Evolutionary conservation across 805 yeast genomes (phyloP).

Genomic region (Hanseniaspora hatyaiensis): DNA sequence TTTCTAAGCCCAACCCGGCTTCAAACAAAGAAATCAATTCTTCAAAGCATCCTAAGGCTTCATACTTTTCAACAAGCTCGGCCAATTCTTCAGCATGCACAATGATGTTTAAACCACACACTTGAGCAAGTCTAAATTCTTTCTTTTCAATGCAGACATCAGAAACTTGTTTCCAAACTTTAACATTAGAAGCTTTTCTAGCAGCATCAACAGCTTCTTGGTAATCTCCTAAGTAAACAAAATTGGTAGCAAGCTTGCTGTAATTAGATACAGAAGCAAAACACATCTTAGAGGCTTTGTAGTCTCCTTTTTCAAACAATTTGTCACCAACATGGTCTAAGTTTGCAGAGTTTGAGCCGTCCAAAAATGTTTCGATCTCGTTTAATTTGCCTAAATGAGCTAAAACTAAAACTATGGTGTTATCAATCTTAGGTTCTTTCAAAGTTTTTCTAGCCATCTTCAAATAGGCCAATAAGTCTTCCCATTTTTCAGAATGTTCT

Average conservation of each 20-base stretch:
- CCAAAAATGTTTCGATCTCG: conserved; percentile 76
- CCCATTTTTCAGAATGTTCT: conserved; percentile 91
- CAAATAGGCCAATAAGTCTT: conserved; percentile 77
- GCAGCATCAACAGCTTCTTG: conserved; percentile 98
- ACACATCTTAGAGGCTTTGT: conserved; percentile 84
- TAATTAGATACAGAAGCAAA: conserved; percentile 82
- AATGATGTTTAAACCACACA: conserved; percentile 93
- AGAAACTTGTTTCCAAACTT: conserved; percentile 95
- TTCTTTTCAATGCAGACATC: conserved; percentile 90
- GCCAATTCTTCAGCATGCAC: conserved; percentile 95
- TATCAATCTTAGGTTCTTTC: conserved; percentile 87
- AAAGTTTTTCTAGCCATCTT: conserved; percentile 82
- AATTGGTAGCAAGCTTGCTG: conserved; percentile 91
- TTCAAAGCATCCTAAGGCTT: conserved; percentile 78
- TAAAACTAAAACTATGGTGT: conserved; percentile 76
- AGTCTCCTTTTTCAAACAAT: conserved; percentile 66
- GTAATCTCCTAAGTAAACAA: conserved; percentile 82
- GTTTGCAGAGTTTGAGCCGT: conserved; percentile 85
- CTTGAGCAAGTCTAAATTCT: conserved; percentile 94
- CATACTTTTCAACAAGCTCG: conserved; percentile 77
- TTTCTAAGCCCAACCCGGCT: conserved; percentile 88
- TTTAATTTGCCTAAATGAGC: conserved; percentile 64
- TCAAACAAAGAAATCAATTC: conserved; percentile 88
- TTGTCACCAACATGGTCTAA: conserved; percentile 86
- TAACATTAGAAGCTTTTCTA: conserved; percentile 85